Base-by-base conservation (phyloP, 1,284 basidiomycete species). In the Marasmius tenuissimus region DNA sequence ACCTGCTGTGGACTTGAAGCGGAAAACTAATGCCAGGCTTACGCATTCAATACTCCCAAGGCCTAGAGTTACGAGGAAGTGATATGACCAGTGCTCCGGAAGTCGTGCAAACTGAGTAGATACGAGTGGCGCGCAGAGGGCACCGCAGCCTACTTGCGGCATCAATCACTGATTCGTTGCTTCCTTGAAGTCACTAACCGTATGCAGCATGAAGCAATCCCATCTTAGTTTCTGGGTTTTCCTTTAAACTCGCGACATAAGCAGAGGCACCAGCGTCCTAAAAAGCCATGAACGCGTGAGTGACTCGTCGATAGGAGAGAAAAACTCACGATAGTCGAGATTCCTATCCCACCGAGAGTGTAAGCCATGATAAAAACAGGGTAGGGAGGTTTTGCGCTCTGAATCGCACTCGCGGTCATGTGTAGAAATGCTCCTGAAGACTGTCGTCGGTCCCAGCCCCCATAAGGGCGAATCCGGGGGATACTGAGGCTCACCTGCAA, bases 271-370 rank as follows among this genome's bases (percentile, higher is more conserved):
- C 83, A 0, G 85, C 85, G 63, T 86, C 79, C 80, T 47, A 20
- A n/a, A 12, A 12, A n/a, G n/a, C n/a, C 11, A 12, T 42, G 40
- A 12, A 42, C 40, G 22, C 12, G 39, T 1, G 20, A 35, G 54
- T 35, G 4, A 4, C 27, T 39, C 50, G 37, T 16, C 22, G 22
- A n/a, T 18, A 58, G 14, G n/a, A n/a, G 63, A 27, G 3, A 5
- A 34, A 12, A 0, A 37, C 65, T 71, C 58, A 81, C 82, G 66
- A 82, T 81, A 14, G 86, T 69, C 3, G 87, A 80, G 51, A 86
- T 69, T 0, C 88, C 90, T 55, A 89, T 81, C 0, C 91, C 89
- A 63, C 83, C 86, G 67, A 91, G 74, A 14, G 78, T 72, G 66
- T 82, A 89, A 0, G 81, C 78, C 33, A 88, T 70, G 10, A 83